Base-by-base conservation (phyloP, 306 rosid genomes). In the Prunus fruticosa region DNA sequence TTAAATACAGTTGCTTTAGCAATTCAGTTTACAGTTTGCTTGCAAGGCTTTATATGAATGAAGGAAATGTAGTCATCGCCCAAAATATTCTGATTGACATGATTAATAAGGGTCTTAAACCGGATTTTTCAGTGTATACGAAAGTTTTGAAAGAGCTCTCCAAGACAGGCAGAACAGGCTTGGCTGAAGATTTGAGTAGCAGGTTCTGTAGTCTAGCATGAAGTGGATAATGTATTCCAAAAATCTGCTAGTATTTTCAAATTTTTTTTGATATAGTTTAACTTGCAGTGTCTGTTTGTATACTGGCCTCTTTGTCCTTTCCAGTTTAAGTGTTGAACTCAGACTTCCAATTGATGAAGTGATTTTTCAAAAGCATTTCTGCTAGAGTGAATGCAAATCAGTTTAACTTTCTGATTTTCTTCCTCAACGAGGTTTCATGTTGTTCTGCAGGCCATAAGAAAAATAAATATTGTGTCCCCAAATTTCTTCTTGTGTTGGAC, bases 81-180 rank as follows among this genome's bases (percentile, higher is more conserved):
- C 76, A 64, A 12, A 82, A 66, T 67, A 76, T 91, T 81, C 84
- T 93, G 43, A 53, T 49, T 10, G 91, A 91, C 76, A 84, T 93
- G 97, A 88, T 89, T 80, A 80, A 80, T 67, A 92, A 32, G 67
- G 98, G 92, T 71, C 85, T 93, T 47, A 84, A 74, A 79, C 97
- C 97, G 57, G 69, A 86, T 57, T 80, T 80, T 74, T 58, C 86
- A 0, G 90, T 85, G 56, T 93, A 81, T 64, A 64, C 7, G 63
- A 82, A 74, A 45, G 80, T 84, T 64, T 69, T 75, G 69, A 85
- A 80, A 64, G 23, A 47, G 70, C 91, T 91, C 16, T 82, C 76
- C 73, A 76, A 69, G 75, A 52, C 70, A 50, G 86, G 87, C 54
- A 81, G 53, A 72, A 64, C 18, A 6, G 92, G 56, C 62, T 52